Base-by-base conservation (phyloP, 2,329 filamentous ascomycete species). In the Pseudopyricularia javanii region DNA sequence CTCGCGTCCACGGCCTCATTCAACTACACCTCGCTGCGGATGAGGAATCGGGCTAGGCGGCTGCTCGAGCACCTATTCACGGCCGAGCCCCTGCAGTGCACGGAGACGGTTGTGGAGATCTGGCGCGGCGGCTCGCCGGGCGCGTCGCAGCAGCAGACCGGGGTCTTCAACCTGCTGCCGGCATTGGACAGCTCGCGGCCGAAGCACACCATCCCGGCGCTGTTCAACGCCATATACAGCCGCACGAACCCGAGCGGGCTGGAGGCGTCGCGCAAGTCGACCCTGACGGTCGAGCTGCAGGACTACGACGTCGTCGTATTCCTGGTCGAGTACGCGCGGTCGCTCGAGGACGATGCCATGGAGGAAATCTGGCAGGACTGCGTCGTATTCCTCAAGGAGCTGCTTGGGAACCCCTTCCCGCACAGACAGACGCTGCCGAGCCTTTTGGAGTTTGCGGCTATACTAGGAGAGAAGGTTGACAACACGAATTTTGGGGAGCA, bases 281-380 rank as follows among this genome's bases (percentile, higher is more conserved):
- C 88, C 2, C 73, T 97, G 64, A 95, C 91, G 0, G 87, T 93
- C 17, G 85, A 88, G 49, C 71, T 98, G 9, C 82, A 83, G 52
- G 90, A 96, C 61, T 79, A 81, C 0, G 91, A 96, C 61, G 73
- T 98, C 11, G 88, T 91, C 8, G 80, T 86, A 8, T 98, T 98
- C 65, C 69, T 97, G 47, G 87, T 95, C 7, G 87, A 93, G 56
- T 98, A 98, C 66, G 85, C 90, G 0, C 80, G 80, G 30, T 93
- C 91, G 0, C 74, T 97, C 12, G 93, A 98, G 62, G 93, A 98
- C 61, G 93, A 98, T 70, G 87, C 93, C 15, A 91, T 96, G 78
- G 93, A 98, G 61, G 93, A 98, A 68, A 95, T 98, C 49, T 98
- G 93, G 93, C 78, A 83, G 40, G 91, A 98, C 64, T 98, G 91